These are phyloP conservation scores for Trichoderma lentiforme DNA, from an alignment of 2,329 filamentous ascomycete genomes.

Conservation along the genomic window DNA sequence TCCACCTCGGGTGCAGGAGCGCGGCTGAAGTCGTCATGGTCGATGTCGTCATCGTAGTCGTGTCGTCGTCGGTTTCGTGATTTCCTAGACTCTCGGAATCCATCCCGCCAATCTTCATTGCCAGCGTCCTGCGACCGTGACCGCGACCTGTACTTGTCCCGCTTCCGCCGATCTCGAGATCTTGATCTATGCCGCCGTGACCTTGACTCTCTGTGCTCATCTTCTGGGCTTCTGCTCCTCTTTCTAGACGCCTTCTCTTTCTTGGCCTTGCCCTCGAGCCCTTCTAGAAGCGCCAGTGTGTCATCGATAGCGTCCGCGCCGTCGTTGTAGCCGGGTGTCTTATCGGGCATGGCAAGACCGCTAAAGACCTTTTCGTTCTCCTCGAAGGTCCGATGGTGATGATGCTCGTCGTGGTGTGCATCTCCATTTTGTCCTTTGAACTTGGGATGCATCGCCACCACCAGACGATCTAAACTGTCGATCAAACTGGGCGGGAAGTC, in stretches of 20 bases:
- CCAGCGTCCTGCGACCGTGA: slow-evolving; percentile 39
- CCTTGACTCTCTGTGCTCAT: slow-evolving; percentile 43
- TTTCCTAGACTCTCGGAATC: slow-evolving; percentile 31
- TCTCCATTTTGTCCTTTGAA: slow-evolving; percentile 60
- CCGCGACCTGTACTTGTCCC: slow-evolving; percentile 33
- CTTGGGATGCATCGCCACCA: slow-evolving; percentile 86
- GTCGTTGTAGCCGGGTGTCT: slow-evolving; percentile 43
- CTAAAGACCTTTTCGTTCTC: slow-evolving; percentile 87
- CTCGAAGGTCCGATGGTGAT: slow-evolving; percentile 47
- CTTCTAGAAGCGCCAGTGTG: slow-evolving; percentile 87
- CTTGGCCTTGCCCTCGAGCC: slow-evolving; percentile 66
- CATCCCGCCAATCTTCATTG: slow-evolving; percentile 47
- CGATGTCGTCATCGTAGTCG: slow-evolving; percentile 35
- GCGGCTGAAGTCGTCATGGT: slow-evolving; percentile 59
- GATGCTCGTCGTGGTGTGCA: slow-evolving; percentile 39
- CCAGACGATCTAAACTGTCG: slow-evolving; percentile 85
- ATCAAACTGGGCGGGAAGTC: slow-evolving; percentile 82
- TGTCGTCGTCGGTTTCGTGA: slow-evolving; percentile 39
- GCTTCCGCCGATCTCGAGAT: slow-evolving; percentile 40
- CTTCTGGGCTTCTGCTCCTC: slow-evolving; percentile 57
- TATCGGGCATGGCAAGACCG: slow-evolving; percentile 83
- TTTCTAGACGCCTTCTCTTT: slow-evolving; percentile 50
- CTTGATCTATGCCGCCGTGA: slow-evolving; percentile 40
- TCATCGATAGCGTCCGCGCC: slow-evolving; percentile 76
- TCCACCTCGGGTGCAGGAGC: slow-evolving; percentile 74